Conservation (phyloP, 208 protist genomes). For the Trypanosoma mega region DNA sequence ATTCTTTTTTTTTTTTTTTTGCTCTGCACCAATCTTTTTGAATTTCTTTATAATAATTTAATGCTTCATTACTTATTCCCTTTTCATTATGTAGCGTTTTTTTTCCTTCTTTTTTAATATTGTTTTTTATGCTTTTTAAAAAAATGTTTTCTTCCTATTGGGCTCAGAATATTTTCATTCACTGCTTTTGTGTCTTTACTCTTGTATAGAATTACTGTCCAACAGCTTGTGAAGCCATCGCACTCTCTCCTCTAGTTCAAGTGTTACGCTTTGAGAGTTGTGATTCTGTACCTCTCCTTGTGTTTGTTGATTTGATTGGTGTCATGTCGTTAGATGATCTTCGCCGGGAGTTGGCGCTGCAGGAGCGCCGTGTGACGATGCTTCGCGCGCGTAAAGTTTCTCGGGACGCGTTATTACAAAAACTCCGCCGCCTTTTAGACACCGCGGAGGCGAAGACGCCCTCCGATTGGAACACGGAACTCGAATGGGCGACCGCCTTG, state of each 20-base stretch:
- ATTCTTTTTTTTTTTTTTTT: constrained; percentile 1
- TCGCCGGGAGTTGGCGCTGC: constrained; percentile 27
- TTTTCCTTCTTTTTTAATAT: too few relatives aligned
- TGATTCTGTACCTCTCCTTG: too few relatives aligned
- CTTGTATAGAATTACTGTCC: background rate
- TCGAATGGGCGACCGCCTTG: constrained; percentile 15
- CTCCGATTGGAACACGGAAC: constrained; percentile 9
- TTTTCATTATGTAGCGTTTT: background rate
- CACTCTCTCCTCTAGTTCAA: too few relatives aligned
- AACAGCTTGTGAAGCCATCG: too few relatives aligned
- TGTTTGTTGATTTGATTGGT: too few relatives aligned
- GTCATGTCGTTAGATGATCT: constrained; percentile 26
- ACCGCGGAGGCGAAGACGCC: constrained; percentile 13
- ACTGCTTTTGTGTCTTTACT: background rate
- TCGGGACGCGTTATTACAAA: constrained; percentile 27
- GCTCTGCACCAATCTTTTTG: background rate
- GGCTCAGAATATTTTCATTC: too few relatives aligned
- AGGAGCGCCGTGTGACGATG: constrained; percentile 28
- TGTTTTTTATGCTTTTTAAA: too few relatives aligned
- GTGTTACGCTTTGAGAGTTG: too few relatives aligned
- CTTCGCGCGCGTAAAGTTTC: constrained; percentile 23
- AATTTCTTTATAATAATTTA: constrained; percentile 1
- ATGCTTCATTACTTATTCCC: background rate
- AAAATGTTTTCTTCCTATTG: background rate
- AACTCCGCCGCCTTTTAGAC: constrained; percentile 23